Evolutionary conservation across 2,329 filamentous ascomycete genomes (phyloP).

Genomic region (Alternaria postmessia): DNA sequence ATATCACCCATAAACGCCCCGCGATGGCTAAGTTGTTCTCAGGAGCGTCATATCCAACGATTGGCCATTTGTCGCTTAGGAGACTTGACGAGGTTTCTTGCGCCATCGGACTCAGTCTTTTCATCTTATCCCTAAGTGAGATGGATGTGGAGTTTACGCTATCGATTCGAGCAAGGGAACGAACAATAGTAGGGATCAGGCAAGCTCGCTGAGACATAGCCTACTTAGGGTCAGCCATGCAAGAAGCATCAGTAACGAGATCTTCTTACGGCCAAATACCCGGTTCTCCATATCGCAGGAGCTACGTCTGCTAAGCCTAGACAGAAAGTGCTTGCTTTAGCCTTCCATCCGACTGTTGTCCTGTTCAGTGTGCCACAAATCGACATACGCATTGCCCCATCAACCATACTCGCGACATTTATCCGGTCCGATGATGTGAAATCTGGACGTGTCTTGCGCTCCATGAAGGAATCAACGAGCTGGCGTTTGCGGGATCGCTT

Average conservation of each 20-base stretch:
- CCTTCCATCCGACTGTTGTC: conserved; percentile 32
- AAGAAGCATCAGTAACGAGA: not conserved
- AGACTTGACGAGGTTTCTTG: not conserved
- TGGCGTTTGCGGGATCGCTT: not conserved
- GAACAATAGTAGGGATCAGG: conserved; percentile 50
- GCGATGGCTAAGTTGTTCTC: not conserved
- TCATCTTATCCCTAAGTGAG: conserved; percentile 27
- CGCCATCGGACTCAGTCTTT: not conserved
- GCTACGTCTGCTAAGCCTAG: conserved; percentile 49
- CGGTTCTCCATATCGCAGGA: conserved; percentile 52
- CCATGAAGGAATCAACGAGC: not conserved
- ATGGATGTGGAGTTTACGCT: conserved; percentile 16
- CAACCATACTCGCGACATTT: conserved; percentile 33
- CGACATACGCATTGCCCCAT: conserved; percentile 48
- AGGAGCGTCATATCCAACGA: not conserved
- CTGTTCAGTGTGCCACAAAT: conserved; percentile 41
- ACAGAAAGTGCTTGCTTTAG: conserved; percentile 44
- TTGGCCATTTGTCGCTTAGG: not conserved
- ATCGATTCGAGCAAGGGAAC: conserved; percentile 39
- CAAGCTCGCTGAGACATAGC: conserved; percentile 44
- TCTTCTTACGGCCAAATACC: conserved; percentile 42
- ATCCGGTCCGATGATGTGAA: not conserved
- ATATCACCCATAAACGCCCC: conserved; percentile 16
- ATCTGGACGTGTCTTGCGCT: not conserved
- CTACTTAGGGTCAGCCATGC: conserved; percentile 27